Conservation (phyloP, 208 protist genomes). For the Wallacemonas sp. region DNA sequence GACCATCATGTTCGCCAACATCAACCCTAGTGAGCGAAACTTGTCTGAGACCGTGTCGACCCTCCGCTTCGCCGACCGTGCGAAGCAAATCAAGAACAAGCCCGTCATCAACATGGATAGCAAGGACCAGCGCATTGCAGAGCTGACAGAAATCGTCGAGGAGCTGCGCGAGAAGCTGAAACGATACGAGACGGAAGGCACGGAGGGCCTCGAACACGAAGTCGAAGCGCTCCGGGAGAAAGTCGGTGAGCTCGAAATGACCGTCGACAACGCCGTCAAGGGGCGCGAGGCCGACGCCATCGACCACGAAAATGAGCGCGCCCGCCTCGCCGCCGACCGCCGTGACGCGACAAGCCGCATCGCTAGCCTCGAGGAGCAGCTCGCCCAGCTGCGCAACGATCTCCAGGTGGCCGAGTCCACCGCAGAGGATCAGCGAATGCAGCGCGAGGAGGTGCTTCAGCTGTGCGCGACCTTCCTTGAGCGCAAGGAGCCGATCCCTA, state of each 20-base stretch:
- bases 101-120: slow-evolving; percentile 87
- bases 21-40: slow-evolving; percentile 86
- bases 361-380: slow-evolving; percentile 51
- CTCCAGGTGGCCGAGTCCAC: slow-evolving; percentile 61
- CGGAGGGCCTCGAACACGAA: slow-evolving; percentile 61
- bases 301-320: slow-evolving; percentile 62
- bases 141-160: slow-evolving; percentile 66
- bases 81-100: slow-evolving; percentile 94
- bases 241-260: slow-evolving; percentile 69
- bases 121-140: slow-evolving; percentile 88
- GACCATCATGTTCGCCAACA: slow-evolving; percentile 92
- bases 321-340: slow-evolving; percentile 40
- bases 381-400: slow-evolving; percentile 66
- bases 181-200: slow-evolving; percentile 76
- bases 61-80: slow-evolving; percentile 85
- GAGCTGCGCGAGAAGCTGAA: slow-evolving; percentile 80
- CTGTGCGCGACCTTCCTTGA: slow-evolving; percentile 58
- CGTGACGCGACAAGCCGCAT: slow-evolving; percentile 33
- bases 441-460: slow-evolving; percentile 50
- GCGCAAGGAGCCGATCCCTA: slow-evolving; percentile 33
- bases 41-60: slow-evolving; percentile 89
- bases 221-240: slow-evolving; percentile 57
- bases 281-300: slow-evolving; percentile 70
- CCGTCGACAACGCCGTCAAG: slow-evolving; percentile 69
- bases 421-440: slow-evolving; percentile 31